phyloP scores from a whole-genome alignment of 2,329 filamentous ascomycete species.

The Neurospora sp. region DNA sequence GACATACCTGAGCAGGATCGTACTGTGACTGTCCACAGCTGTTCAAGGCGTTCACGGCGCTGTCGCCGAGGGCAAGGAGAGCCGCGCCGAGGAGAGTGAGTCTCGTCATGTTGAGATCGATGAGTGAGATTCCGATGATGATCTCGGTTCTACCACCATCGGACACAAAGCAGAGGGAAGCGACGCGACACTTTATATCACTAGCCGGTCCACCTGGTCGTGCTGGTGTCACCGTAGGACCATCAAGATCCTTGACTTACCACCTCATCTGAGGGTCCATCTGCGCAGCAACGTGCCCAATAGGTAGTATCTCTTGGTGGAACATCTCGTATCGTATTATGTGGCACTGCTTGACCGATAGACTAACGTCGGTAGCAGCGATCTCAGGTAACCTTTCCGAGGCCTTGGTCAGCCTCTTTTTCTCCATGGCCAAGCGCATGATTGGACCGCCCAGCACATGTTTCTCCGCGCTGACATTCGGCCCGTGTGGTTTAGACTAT shows the following conservation, averaged over 20 bases:
- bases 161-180: not conserved
- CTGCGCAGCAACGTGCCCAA: not conserved
- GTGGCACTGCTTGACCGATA: not conserved
- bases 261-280: not conserved
- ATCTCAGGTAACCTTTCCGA: not conserved
- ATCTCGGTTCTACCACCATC: not conserved
- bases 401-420: not conserved
- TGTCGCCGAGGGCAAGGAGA: constrained; percentile 9
- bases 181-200: not conserved
- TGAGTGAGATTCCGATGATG: not conserved
- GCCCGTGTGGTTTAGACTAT: not conserved
- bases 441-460: not conserved
- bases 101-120: constrained; percentile 10
- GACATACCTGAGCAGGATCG: constrained; percentile 16
- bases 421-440: not conserved
- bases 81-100: constrained; percentile 6
- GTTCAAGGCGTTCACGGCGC: constrained; percentile 10
- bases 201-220: not conserved
- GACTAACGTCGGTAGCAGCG: not conserved
- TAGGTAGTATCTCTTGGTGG: not conserved
- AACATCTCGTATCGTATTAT: not conserved
- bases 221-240: not conserved
- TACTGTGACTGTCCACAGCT: constrained; percentile 16
- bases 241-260: not conserved
- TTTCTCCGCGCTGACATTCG: not conserved